Evolutionary conservation across 2,329 filamentous ascomycete genomes (phyloP).

Genomic region (Aureobasidium sp.): DNA sequence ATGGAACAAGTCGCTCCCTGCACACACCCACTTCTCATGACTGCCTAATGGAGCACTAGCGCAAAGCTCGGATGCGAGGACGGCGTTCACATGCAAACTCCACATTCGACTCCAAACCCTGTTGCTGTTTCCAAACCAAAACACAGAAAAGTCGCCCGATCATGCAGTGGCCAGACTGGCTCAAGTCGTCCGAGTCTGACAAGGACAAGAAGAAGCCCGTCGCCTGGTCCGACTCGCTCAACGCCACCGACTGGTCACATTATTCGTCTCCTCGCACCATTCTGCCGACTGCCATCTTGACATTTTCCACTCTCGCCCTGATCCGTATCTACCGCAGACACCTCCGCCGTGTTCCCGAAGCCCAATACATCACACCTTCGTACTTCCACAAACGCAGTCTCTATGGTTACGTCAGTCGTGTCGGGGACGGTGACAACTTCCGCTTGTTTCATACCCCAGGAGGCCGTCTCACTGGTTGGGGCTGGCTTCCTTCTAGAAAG

Average conservation of each 20-base stretch:
- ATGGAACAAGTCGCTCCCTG: neutral
- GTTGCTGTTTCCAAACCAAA: neutral
- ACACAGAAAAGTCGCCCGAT: neutral
- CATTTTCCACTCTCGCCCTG: slow-evolving; percentile 45
- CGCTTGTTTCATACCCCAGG: slow-evolving; percentile 90
- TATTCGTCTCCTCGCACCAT: slow-evolving; percentile 41
- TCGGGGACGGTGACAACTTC: slow-evolving; percentile 95
- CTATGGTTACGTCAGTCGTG: slow-evolving; percentile 80
- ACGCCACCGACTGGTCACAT: slow-evolving; percentile 43
- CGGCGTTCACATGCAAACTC: slow-evolving; percentile 4
- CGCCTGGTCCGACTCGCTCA: slow-evolving; percentile 34
- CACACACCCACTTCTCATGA: neutral
- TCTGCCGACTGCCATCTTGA: slow-evolving; percentile 39
- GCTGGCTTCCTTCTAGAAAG: slow-evolving; percentile 28
- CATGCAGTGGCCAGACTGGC: slow-evolving; percentile 17
- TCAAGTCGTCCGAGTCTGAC: slow-evolving; percentile 14
- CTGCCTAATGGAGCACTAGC: neutral
- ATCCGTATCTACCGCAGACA: slow-evolving; percentile 59
- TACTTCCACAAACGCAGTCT: slow-evolving; percentile 67
- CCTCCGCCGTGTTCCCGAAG: slow-evolving; percentile 73
- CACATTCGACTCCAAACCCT: neutral
- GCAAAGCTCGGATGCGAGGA: neutral
- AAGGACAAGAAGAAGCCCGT: slow-evolving; percentile 25
- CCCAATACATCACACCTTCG: slow-evolving; percentile 62
- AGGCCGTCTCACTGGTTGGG: slow-evolving; percentile 81